These are phyloP conservation scores for Mycena amicta DNA, from an alignment of 768 basidiomycete genomes.

Conservation along the genomic window DNA sequence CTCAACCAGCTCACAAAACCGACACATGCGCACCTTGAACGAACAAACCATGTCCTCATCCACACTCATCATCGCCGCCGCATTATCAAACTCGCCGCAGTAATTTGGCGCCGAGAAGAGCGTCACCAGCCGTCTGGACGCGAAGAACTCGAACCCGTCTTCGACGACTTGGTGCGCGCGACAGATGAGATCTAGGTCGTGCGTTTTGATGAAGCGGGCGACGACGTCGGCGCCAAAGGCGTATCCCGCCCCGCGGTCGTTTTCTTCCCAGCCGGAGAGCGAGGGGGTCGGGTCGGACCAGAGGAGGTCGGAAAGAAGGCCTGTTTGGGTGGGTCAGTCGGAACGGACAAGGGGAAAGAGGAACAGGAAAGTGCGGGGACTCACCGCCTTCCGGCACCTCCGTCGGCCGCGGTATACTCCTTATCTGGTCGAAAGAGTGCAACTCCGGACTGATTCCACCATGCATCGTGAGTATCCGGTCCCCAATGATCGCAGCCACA, in stretches of 20 bases:
- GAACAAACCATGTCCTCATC: conserved; percentile 82
- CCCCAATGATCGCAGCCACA: conserved; percentile 98
- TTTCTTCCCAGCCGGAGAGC: conserved; percentile 98
- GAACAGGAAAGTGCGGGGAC: conserved; percentile 51
- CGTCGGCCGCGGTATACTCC: conserved; percentile 96
- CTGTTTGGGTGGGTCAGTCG: conserved; percentile 38
- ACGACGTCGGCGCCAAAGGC: conserved; percentile 98
- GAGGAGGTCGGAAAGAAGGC: conserved; percentile 90
- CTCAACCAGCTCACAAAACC: neutral
- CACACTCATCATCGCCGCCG: conserved; percentile 87
- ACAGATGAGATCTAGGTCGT: conserved; percentile 99
- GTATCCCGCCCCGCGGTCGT: conserved; percentile 97
- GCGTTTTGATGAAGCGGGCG: conserved; percentile 94
- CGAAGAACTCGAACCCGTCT: conserved; percentile 86
- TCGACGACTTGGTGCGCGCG: conserved; percentile 96
- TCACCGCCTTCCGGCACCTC: conserved; percentile 97
- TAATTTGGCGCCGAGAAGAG: conserved; percentile 80
- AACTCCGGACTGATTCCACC: conserved; percentile 96
- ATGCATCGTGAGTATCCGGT: conserved; percentile 99
- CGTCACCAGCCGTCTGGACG: conserved; percentile 79
- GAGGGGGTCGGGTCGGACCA: conserved; percentile 99
- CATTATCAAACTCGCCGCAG: conserved; percentile 80
- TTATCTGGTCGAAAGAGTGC: conserved; percentile 99
- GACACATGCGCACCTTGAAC: conserved; percentile 58
- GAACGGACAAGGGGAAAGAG: conserved; percentile 58